These are phyloP conservation scores for Primulina tabacum DNA, from an alignment of 257 asterid genomes.

Conservation along the genomic window DNA sequence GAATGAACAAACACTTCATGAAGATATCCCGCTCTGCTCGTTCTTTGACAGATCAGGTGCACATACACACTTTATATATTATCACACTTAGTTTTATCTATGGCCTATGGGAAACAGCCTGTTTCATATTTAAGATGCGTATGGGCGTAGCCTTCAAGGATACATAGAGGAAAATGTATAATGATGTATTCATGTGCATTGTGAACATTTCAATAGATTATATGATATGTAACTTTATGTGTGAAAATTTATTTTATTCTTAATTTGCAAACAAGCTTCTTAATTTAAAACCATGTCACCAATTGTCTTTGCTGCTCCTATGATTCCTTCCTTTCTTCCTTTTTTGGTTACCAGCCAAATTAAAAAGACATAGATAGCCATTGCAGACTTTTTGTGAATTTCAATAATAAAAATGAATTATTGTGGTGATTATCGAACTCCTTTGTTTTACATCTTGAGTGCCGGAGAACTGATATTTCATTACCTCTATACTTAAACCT, in stretches of 20 bases:
- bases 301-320: not conserved
- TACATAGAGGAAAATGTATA: not conserved
- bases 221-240: not conserved
- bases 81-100: not conserved
- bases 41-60: conserved; percentile 65
- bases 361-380: not conserved
- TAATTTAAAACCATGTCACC: not conserved
- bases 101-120: not conserved
- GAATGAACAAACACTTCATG: conserved; percentile 53
- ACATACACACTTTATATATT: not conserved
- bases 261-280: not conserved
- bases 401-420: not conserved
- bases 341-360: no score
- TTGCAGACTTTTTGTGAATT: not conserved
- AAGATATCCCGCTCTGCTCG: conserved; percentile 60
- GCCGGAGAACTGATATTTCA: not conserved
- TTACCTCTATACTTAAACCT: not conserved
- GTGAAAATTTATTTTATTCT: not conserved
- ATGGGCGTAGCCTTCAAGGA: not conserved
- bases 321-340: not conserved
- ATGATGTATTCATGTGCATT: not conserved
- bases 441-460: not conserved
- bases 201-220: not conserved
- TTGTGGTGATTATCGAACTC: conserved; percentile 7
- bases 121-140: not conserved